Base-by-base conservation (phyloP, 257 asterid genomes). In the Ehretia macrophylla region DNA sequence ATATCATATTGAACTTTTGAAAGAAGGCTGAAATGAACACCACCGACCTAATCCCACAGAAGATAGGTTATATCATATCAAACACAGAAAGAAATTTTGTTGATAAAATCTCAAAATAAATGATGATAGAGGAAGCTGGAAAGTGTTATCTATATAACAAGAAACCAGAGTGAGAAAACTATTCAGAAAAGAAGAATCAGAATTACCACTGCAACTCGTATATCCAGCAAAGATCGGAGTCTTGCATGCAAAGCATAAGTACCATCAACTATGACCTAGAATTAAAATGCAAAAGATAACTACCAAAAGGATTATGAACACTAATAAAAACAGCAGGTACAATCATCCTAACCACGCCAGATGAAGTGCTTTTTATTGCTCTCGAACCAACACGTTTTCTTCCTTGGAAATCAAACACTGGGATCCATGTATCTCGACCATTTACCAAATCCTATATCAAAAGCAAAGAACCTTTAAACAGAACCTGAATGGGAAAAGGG, bases 11-110 rank as follows among this genome's bases (percentile, higher is more conserved):
- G 95, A 60, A 93, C 99, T 78, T 93, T 93, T 59, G 99, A 93
- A 75, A 93, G 99, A 66, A 93, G 93, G 77, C 97, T 93, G 83
- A 93, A 89, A 77, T 93, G 99, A 63, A 93, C 95, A 51, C 99
- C 99, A 67, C 99, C 99, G 64, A 93, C 99, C 99, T 93, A 83
- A 54, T 78, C 71, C 51, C 56, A 64, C 65, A 70, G 22, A 64
- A 18, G 71, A 35, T 37, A 68, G n/a, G n/a, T n/a, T 42, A 42
- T 42, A 42, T 42, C 8, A 42, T 42, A 14, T 42, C 8, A 42
- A 42, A 42, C 3, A 10, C 11, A 42, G 35, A 27, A 27, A 27
- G 3, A 27, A n/a, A 27, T 27, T 6, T 27, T 27, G 3, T 27
- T 27, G 35, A 27, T 27, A 27, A 27, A 27, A 6, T 1, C 35